Evolutionary conservation across 1,284 basidiomycete genomes (phyloP).

Genomic region (Neolentinus lepideus): DNA sequence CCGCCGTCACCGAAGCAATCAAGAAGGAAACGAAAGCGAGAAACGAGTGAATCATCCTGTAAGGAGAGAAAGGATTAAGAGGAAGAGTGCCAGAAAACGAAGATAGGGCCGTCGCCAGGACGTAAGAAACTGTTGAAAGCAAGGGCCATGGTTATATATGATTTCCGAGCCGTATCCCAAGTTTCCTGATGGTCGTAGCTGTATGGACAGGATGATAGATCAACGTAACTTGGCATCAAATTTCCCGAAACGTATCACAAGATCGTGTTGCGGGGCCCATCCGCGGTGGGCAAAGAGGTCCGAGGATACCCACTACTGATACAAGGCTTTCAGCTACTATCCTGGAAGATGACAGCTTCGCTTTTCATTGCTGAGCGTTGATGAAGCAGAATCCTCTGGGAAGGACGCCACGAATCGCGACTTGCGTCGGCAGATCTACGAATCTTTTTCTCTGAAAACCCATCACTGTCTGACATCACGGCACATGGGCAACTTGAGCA

Average conservation of each 20-base stretch:
- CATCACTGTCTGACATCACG: too few species aligned
- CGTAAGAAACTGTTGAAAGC: not conserved
- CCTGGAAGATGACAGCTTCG: too few species aligned
- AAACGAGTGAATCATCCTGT: not conserved
- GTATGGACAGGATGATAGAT: not conserved
- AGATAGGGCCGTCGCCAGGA: not conserved
- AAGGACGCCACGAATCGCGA: too few species aligned
- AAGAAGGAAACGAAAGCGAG: not conserved
- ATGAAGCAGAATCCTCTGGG: too few species aligned
- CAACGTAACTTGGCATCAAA: not conserved
- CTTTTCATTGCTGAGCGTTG: too few species aligned
- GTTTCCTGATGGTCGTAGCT: not conserved
- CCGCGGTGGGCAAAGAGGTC: not conserved
- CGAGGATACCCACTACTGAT: not conserved
- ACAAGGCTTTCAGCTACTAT: too few species aligned
- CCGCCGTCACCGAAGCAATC: constrained; percentile 16
- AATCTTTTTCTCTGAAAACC: too few species aligned
- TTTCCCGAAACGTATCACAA: not conserved
- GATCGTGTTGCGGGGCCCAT: not conserved
- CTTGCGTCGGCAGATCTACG: too few species aligned
- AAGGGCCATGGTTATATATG: not conserved
- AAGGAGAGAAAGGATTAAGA: not conserved
- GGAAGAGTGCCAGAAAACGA: not conserved
- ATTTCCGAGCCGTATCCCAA: not conserved
- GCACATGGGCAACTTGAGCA: not conserved